Conservation (phyloP, 371 early-diverging fungal genomes). For the Fennellomyces sp. region DNA sequence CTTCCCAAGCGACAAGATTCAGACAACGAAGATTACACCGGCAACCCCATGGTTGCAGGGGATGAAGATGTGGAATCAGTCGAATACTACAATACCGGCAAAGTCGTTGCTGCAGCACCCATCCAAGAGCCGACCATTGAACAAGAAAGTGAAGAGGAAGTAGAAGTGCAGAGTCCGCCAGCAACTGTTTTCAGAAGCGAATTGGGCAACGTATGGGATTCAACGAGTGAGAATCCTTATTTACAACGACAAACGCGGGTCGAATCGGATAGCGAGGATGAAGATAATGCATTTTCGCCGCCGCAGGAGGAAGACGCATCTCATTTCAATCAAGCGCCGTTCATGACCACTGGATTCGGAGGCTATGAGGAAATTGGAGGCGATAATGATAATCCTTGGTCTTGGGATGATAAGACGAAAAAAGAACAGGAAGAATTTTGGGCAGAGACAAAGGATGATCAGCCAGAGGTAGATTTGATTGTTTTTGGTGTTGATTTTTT, state of each 20-base stretch:
- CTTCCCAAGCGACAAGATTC: constrained; percentile 22
- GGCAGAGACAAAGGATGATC: not conserved
- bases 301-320: no score
- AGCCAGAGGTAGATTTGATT: not conserved
- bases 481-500: not conserved
- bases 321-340: no score
- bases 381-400: constrained; percentile 19
- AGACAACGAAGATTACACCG: constrained; percentile 33
- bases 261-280: constrained; percentile 29
- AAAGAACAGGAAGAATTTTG: not conserved
- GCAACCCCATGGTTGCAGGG: constrained; percentile 62
- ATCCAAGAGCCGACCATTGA: no score
- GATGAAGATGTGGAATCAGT: constrained; percentile 61
- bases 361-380: constrained; percentile 29
- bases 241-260: constrained; percentile 4
- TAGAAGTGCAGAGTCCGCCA: not conserved
- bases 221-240: not conserved
- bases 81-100: constrained; percentile 26
- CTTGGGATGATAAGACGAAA: constrained; percentile 7
- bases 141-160: constrained; percentile 8
- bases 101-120: constrained; percentile 25
- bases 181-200: constrained; percentile 15
- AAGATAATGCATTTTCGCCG: constrained; percentile 15
- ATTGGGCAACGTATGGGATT: constrained; percentile 10
- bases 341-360: constrained; percentile 12